Base-by-base conservation (phyloP, 495 filamentous ascomycete species). In the Rostrohypoxylon terebratum region DNA sequence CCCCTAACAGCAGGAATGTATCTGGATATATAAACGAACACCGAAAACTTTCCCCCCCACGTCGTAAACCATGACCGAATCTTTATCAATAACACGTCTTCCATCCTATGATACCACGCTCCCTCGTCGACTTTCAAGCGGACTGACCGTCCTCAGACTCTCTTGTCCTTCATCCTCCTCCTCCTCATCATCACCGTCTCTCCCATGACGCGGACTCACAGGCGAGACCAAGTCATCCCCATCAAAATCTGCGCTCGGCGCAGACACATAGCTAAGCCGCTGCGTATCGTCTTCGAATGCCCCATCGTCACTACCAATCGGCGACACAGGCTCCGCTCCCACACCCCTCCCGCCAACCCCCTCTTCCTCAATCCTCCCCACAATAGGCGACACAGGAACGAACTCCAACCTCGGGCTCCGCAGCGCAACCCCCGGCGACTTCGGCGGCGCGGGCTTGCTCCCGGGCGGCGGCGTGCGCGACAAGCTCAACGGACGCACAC, bases 361-460 rank as follows among this genome's bases (percentile, higher is more conserved):
- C 4, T 13, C n/a, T 1, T 6, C 42, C 14, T 40, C 14, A 64
- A 45, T 45, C n/a, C 42, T n/a, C n/a, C 10, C 59, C n/a, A 68
- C 66, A 50, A 77, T 75, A 1, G 73, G 60, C 47, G 73, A 68
- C 38, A 72, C 62, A 10, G 75, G 75, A 13, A 73, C 57, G 40
- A 42, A 63, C 34, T 31, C 47, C 25, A 71, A 10, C 18, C 69
- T 60, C 4, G 75, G 75, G 45, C 69, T 75, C 60, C 59, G 55
- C 1, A 73, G 36, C 50, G 38, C 59, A 3, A 63, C 63, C 11
- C 36, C 38, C 11, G 69, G 11, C 18, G 68, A 40, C 31, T 42
- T 57, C 11, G 31, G 44, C 50, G 50, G 62, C 23, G 50, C 28
- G 0, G n/a, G 47, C n/a, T 14, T 71, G 1, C 62, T 71, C 8